These are phyloP conservation scores for Cytospora piceicola DNA, from an alignment of 2,329 filamentous ascomycete genomes.

Conservation along the genomic window DNA sequence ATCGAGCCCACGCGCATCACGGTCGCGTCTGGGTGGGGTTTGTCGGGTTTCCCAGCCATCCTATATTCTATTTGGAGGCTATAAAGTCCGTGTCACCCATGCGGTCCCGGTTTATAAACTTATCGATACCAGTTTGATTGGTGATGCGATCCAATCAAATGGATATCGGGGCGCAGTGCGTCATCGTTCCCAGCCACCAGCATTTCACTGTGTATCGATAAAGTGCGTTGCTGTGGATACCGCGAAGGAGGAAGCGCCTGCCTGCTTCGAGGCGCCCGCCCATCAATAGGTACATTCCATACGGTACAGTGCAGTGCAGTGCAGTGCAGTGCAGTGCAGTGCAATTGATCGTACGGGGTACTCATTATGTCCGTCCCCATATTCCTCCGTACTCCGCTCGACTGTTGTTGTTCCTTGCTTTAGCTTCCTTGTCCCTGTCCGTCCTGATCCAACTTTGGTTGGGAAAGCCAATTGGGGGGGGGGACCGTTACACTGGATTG, in stretches of 20 bases:
- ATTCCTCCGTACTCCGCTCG: not conserved
- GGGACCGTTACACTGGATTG: too few relatives aligned
- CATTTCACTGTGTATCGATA: slow-evolving; percentile 24
- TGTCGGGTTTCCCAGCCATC: not conserved
- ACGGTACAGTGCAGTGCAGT: too few relatives aligned
- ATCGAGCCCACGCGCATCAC: not conserved
- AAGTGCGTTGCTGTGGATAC: slow-evolving; percentile 26
- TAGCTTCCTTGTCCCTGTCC: slow-evolving; percentile 6
- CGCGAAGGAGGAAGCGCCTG: not conserved
- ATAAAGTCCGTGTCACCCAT: not conserved
- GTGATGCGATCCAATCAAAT: not conserved
- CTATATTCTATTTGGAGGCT: not conserved
- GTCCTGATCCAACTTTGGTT: not conserved
- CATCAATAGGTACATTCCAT: not conserved
- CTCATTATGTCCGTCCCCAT: not conserved
- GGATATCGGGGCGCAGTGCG: not conserved
- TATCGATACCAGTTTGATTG: not conserved
- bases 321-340: too few relatives aligned
- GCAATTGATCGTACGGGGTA: too few relatives aligned
- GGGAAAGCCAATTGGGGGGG: slow-evolving; percentile 3
- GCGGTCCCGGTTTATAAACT: not conserved
- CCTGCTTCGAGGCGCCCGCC: too few relatives aligned
- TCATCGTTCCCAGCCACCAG: slow-evolving; percentile 22
- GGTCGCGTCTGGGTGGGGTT: not conserved
- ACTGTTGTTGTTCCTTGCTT: slow-evolving; percentile 2